Base-by-base conservation (phyloP, 148 eudicot genomes). In the Rhododendron griersonianum region DNA sequence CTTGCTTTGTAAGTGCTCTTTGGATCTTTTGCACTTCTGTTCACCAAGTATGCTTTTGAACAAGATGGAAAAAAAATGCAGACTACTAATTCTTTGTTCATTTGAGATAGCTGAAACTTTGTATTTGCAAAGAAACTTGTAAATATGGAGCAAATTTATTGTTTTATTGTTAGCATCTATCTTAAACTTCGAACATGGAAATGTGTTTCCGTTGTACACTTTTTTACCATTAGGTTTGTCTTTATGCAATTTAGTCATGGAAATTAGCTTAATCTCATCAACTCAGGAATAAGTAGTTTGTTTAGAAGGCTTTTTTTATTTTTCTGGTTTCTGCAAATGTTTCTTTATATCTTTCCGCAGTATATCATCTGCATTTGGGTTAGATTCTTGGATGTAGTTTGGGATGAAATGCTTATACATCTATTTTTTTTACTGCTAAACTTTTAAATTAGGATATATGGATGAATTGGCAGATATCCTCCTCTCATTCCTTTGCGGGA, bases 1-100 rank as follows among this genome's bases (percentile, higher is more conserved):
- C 95, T 98, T 90, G 98, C 98, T 75, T 87, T 88, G 99, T 98
- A 93, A 95, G 96, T 80, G 74, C 90, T 79, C 41, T 51, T 47
- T 28, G 50, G 83, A 35, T 57, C 85, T 81, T 81, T 13, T 18
- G 18, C 61, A 59, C 55, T 76, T 33, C 71, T 18, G 84, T 83
- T 3, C 76, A 74, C 73, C 71, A 85, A 77, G 45, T 83, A 30
- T 35, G 65, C 19, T 30, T 19, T 30, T 28, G 76, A 30, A 30
- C 76, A 71, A 28, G 76, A 71, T 13, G 39, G 76, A 1, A 30
- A 71, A 71, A 63, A 83, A 59, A 13, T 10, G 9, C 37, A 16
- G 19, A 57, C 25, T 82, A n/a, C 39, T 5, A 23, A 33, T 3
- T 19, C 45, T 63, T 7, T 77, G 16, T 21, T 57, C 21, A 21